A percentile compares a stretch with the other conserved stretches of the same genome.
Evolutionary conservation across 202 grass and related monocot species (phyloP).

Genomic region (Elaeis oleifera): DNA sequence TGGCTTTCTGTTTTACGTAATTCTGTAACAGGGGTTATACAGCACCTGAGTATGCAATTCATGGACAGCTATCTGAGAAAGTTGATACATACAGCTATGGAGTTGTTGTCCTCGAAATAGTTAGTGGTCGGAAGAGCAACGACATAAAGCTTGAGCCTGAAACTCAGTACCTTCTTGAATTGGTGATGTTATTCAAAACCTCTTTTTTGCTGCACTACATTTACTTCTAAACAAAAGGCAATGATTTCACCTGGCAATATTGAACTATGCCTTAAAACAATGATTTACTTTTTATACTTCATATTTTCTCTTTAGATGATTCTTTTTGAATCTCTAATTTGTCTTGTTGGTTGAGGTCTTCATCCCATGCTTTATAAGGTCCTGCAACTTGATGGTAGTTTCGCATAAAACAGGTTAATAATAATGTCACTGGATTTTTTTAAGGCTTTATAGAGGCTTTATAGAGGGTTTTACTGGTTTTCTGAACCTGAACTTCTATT

Average conservation of each 20-base stretch:
- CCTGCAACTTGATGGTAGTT: too few relatives aligned
- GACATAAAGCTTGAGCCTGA: constrained; percentile 52
- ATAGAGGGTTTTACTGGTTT: too few relatives aligned
- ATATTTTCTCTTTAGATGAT: constrained; percentile 15
- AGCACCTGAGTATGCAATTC: constrained; percentile 79
- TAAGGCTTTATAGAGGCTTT: too few relatives aligned
- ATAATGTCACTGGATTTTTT: too few relatives aligned
- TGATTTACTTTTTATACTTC: not conserved
- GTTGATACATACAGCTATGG: constrained; percentile 82
- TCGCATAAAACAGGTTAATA: too few relatives aligned
- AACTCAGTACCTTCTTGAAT: constrained; percentile 77
- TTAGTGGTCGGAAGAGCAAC: constrained; percentile 76
- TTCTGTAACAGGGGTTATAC: constrained; percentile 59
- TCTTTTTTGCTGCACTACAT: too few relatives aligned
- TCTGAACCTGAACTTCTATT: too few relatives aligned
- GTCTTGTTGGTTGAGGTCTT: too few relatives aligned
- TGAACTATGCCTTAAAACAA: too few relatives aligned
- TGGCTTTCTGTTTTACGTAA: not conserved
- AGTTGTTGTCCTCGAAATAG: constrained; percentile 71
- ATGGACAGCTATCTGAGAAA: constrained; percentile 72
- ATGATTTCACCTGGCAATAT: too few relatives aligned
- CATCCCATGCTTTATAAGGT: too few relatives aligned
- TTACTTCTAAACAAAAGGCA: too few relatives aligned
- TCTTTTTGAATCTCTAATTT: not conserved
- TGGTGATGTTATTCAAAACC: constrained; percentile 30